Conservation (phyloP, 306 rosid genomes). For the Mimosa pudica region DNA sequence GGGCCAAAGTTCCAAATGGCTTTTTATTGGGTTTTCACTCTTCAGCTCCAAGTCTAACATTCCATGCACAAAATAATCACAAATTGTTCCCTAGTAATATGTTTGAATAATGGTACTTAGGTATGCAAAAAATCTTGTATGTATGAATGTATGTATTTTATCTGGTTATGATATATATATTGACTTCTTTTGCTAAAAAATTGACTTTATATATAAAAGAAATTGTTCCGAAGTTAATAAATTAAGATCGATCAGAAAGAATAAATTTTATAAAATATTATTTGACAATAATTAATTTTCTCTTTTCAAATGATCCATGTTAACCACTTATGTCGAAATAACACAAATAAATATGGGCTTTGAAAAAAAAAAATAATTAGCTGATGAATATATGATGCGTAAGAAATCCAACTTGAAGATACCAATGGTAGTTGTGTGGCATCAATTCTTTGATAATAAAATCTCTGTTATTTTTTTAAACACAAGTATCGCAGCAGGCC, state of each 20-base stretch:
- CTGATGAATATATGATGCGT: neutral
- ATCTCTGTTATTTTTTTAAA: neutral
- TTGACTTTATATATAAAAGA: neutral
- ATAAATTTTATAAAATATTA: neutral
- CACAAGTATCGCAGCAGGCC: neutral
- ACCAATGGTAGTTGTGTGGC: neutral
- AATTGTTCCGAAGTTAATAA: neutral
- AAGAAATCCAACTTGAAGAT: neutral
- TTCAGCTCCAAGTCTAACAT: neutral
- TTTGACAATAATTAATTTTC: neutral
- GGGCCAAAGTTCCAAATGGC: neutral
- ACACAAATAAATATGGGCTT: neutral
- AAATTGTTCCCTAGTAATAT: neutral
- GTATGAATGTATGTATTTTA: too few relatives aligned
- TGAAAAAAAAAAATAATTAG: neutral
- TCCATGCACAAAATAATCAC: neutral
- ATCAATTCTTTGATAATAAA: neutral
- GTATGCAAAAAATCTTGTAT: too few relatives aligned
- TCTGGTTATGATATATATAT: too few relatives aligned
- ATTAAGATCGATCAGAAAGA: neutral
- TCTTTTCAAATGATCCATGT: neutral
- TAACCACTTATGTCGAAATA: neutral
- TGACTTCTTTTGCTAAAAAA: too few relatives aligned
- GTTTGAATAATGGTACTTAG: too few relatives aligned
- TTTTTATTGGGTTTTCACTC: neutral